phyloP scores from a whole-genome alignment of 2,329 filamentous ascomycete genomes.

The Cladosporium colombiae region DNA sequence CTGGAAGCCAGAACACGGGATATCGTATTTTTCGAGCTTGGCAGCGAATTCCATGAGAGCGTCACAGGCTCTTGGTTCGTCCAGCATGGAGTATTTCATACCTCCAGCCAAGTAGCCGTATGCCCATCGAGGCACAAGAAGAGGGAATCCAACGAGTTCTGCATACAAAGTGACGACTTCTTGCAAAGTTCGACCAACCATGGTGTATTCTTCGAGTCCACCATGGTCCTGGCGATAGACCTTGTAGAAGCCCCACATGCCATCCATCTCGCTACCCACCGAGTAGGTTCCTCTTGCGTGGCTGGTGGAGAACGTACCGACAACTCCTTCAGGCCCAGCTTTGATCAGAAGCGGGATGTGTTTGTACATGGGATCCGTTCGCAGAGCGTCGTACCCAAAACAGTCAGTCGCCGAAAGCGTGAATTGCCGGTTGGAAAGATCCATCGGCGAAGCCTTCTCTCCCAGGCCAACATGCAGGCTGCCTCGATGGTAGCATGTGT shows the following conservation, averaged over 20 bases:
- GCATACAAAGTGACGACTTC: conserved; percentile 69
- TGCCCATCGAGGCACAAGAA: conserved; percentile 69
- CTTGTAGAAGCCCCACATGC: conserved; percentile 74
- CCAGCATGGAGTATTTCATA: conserved; percentile 61
- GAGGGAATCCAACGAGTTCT: conserved; percentile 66
- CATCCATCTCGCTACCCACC: conserved; percentile 72
- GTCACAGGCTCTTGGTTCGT: conserved; percentile 57
- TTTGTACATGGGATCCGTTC: conserved; percentile 73
- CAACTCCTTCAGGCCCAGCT: conserved; percentile 62
- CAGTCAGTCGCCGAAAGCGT: conserved; percentile 68
- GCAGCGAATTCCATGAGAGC: conserved; percentile 61
- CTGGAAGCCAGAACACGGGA: conserved; percentile 70
- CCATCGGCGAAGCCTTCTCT: conserved; percentile 73
- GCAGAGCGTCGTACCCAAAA: conserved; percentile 72
- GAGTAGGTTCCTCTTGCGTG: conserved; percentile 66
- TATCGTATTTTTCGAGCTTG: conserved; percentile 60
- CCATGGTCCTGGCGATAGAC: conserved; percentile 72
- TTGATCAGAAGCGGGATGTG: conserved; percentile 74
- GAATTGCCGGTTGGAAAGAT: conserved; percentile 67
- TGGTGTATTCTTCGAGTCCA: conserved; percentile 69
- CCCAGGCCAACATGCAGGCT: conserved; percentile 70
- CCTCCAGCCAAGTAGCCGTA: conserved; percentile 73
- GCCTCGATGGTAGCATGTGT: conserved; percentile 61
- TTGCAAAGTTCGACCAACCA: conserved; percentile 65
- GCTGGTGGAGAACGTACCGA: conserved; percentile 68